Conservation (phyloP, 2,329 filamentous ascomycete genomes). For the Aspergillus uvarum region DNA sequence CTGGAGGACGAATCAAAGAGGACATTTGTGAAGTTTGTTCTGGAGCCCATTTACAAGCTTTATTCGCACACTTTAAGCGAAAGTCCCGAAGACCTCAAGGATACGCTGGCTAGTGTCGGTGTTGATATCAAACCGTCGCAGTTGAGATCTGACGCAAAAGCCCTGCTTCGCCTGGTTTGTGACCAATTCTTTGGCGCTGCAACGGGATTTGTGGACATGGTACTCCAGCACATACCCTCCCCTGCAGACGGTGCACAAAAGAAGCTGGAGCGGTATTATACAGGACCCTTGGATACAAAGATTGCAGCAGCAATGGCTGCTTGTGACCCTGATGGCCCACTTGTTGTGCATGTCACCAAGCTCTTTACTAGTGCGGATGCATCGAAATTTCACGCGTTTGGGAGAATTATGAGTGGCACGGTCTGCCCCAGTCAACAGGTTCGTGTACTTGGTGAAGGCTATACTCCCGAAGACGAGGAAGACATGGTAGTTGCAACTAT, state of each 20-base stretch:
- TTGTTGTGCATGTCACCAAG: slow-evolving; percentile 91
- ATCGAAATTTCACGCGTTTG: slow-evolving; percentile 86
- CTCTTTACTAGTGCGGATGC: slow-evolving; percentile 88
- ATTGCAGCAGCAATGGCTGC: slow-evolving; percentile 75
- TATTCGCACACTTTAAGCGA: slow-evolving; percentile 94
- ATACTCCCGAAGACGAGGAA: slow-evolving; percentile 95
- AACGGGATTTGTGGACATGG: slow-evolving; percentile 92
- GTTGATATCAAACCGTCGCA: slow-evolving; percentile 90
- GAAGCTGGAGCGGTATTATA: slow-evolving; percentile 84
- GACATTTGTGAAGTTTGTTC: slow-evolving; percentile 89
- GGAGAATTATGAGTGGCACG: slow-evolving; percentile 88
- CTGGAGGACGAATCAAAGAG: slow-evolving; percentile 77
- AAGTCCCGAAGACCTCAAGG: slow-evolving; percentile 78
- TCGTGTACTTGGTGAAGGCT: slow-evolving; percentile 89
- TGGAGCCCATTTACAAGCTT: slow-evolving; percentile 97
- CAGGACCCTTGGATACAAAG: slow-evolving; percentile 80
- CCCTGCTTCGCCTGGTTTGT: slow-evolving; percentile 84
- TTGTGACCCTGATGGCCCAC: slow-evolving; percentile 84
- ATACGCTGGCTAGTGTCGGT: slow-evolving; percentile 73
- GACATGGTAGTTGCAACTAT: slow-evolving; percentile 90
- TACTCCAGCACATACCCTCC: slow-evolving; percentile 84
- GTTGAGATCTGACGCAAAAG: slow-evolving; percentile 84
- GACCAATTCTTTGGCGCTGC: slow-evolving; percentile 93
- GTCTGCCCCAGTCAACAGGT: slow-evolving; percentile 79
- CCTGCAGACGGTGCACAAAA: slow-evolving; percentile 74